A percentile compares a stretch with the other conserved stretches of the same genome.
phyloP scores from a whole-genome alignment of 164 flowering plant genomes.

The Vitis cinerea region DNA sequence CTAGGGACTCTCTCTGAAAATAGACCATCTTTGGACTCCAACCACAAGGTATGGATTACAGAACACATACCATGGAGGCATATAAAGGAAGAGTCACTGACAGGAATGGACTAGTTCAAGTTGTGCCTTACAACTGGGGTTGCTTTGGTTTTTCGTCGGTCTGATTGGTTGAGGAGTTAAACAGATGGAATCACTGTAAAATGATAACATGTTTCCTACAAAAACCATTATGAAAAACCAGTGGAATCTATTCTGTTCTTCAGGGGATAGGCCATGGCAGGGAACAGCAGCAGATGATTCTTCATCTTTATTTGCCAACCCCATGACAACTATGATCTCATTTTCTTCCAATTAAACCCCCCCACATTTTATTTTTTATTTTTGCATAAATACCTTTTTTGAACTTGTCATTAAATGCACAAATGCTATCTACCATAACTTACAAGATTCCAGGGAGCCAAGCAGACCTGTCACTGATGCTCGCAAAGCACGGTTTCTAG shows the following conservation, averaged over 20 bases:
- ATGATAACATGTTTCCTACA: no score
- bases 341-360: background rate
- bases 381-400: background rate
- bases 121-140: no score
- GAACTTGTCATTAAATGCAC: background rate
- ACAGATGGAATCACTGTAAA: background rate
- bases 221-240: no score
- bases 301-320: slow-evolving; percentile 5
- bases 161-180: background rate
- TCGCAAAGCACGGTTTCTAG: no score
- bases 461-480: no score
- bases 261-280: background rate
- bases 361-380: background rate
- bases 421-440: background rate
- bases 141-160: no score
- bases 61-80: background rate
- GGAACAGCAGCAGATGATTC: background rate
- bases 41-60: background rate
- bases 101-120: no score
- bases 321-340: background rate
- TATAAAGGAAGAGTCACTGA: no score
- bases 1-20: background rate
- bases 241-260: background rate
- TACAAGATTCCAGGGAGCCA: no score
- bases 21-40: background rate